Percentiles rank a stretch among this genome's conserved stretches.
phyloP scores from a whole-genome alignment of 1,284 basidiomycete genomes.

The Marasmius sp. region DNA sequence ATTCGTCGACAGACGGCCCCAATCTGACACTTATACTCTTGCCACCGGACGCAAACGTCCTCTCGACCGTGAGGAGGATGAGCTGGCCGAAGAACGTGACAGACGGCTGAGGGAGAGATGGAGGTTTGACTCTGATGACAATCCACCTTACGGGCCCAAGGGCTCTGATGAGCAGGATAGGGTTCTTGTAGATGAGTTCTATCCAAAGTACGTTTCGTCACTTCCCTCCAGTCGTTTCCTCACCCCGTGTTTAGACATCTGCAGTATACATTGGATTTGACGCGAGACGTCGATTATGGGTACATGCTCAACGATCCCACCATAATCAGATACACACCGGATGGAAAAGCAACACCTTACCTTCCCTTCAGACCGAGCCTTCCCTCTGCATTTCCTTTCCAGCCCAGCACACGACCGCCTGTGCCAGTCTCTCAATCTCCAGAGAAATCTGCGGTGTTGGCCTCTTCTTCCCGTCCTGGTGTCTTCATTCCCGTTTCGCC shows the following conservation, averaged over 20 bases:
- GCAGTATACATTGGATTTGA: neutral
- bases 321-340: neutral
- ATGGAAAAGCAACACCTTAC: neutral
- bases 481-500: neutral
- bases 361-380: neutral
- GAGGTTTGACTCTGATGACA: conserved; percentile 71
- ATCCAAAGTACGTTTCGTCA: conserved; percentile 43
- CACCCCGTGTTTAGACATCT: neutral
- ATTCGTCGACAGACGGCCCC: conserved; percentile 72
- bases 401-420: neutral
- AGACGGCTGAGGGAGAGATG: conserved; percentile 58
- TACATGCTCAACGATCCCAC: conserved; percentile 4
- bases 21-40: conserved; percentile 14
- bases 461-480: neutral
- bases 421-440: neutral
- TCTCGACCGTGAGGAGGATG: conserved; percentile 24
- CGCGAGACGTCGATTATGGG: neutral
- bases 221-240: too few relatives aligned
- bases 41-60: conserved; percentile 1
- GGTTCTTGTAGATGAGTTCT: conserved; percentile 67
- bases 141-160: conserved; percentile 52
- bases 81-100: conserved; percentile 34
- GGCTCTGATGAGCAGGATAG: conserved; percentile 71
- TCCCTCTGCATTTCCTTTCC: neutral
- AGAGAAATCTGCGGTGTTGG: neutral